These are phyloP conservation scores for Rhizopogon roseolus DNA, from an alignment of 768 basidiomycete genomes.

Conservation along the genomic window DNA sequence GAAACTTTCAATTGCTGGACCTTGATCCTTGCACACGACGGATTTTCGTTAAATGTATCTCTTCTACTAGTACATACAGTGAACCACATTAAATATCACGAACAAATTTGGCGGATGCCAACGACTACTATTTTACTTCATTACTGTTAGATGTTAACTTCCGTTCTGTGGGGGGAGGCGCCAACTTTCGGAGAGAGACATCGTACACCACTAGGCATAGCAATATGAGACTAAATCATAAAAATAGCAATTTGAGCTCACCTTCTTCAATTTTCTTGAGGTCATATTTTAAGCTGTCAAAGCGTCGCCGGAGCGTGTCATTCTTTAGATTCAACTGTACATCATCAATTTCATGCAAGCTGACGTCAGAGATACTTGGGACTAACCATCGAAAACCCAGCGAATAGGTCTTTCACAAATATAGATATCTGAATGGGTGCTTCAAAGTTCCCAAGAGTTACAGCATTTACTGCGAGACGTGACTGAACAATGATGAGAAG, in stretches of 20 bases:
- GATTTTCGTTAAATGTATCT: background rate
- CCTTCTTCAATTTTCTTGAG: constrained; percentile 90
- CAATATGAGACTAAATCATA: constrained; percentile 2
- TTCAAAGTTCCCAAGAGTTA: constrained; percentile 79
- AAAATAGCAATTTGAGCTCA: constrained; percentile 17
- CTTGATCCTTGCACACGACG: too few relatives aligned
- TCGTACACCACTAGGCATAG: constrained; percentile 70
- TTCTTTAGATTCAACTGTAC: constrained; percentile 80
- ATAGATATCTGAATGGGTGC: constrained; percentile 72
- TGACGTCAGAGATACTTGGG: background rate
- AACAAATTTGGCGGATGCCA: background rate
- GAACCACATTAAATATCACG: background rate
- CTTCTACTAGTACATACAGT: background rate
- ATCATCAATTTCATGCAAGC: background rate
- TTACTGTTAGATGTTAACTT: background rate
- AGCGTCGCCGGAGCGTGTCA: constrained; percentile 67
- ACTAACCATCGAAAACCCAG: constrained; percentile 78
- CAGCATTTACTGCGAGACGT: constrained; percentile 72
- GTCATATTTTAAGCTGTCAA: constrained; percentile 82
- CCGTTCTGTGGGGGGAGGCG: constrained; percentile 4
- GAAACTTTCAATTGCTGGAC: too few relatives aligned
- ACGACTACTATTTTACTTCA: background rate
- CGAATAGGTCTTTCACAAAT: constrained; percentile 77
- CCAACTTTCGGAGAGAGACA: constrained; percentile 70
- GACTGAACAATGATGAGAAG: constrained; percentile 40